Evolutionary conservation across 192 early-diverging fungal species (phyloP).

Genomic region (Backusella tuberculispora): DNA sequence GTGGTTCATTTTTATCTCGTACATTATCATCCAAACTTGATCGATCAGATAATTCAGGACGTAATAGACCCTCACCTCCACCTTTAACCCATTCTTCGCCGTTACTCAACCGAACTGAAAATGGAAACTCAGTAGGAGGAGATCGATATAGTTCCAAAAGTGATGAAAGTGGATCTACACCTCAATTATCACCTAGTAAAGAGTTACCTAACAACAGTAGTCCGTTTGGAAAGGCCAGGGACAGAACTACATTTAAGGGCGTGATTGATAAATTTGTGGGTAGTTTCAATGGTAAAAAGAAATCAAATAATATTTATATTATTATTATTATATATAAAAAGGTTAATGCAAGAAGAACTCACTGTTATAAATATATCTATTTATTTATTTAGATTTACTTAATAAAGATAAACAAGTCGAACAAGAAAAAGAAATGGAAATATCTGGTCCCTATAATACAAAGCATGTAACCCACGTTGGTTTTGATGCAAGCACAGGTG

Average conservation of each 20-base stretch:
- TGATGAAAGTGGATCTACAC: background rate
- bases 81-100: background rate
- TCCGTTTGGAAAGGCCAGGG: constrained; percentile 30
- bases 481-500: constrained; percentile 94
- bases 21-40: constrained; percentile 32
- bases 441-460: constrained; percentile 94
- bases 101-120: constrained; percentile 3
- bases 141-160: constrained; percentile 6
- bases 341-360: too few species aligned
- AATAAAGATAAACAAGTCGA: constrained; percentile 29
- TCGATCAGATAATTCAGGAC: constrained; percentile 24
- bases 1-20: constrained; percentile 33
- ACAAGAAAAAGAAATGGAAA: constrained; percentile 78
- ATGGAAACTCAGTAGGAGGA: background rate
- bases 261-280: constrained; percentile 59
- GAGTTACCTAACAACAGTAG: background rate
- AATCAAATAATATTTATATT: constrained; percentile 11
- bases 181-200: constrained; percentile 17
- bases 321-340: constrained; percentile 13
- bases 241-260: constrained; percentile 54
- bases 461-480: constrained; percentile 98
- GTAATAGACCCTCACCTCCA: constrained; percentile 27
- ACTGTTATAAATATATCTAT: background rate
- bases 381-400: constrained; percentile 26
- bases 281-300: constrained; percentile 45